Percentiles rank a stretch among this genome's conserved stretches.
Evolutionary conservation across 306 rosid genomes (phyloP).

Genomic region (Astragalus membranaceus): DNA sequence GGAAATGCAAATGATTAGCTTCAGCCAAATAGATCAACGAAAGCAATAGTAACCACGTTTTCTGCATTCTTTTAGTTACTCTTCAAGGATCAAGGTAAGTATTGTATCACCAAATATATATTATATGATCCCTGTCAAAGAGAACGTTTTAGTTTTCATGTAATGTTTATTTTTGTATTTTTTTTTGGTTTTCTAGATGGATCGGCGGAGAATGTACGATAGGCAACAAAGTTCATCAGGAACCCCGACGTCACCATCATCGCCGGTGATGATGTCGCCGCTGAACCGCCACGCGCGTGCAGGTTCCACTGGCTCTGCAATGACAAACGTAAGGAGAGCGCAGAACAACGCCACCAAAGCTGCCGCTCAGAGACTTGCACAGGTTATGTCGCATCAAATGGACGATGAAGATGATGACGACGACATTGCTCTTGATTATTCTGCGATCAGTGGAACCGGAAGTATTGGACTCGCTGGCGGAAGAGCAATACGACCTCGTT

Average conservation of each 20-base stretch:
- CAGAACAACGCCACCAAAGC: slow-evolving; percentile 74
- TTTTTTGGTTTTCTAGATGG: slow-evolving; percentile 36
- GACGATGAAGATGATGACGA: slow-evolving; percentile 66
- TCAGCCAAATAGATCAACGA: neutral
- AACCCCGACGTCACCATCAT: slow-evolving; percentile 42
- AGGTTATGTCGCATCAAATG: slow-evolving; percentile 67
- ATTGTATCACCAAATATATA: neutral
- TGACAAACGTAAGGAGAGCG: slow-evolving; percentile 38
- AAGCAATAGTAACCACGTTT: neutral
- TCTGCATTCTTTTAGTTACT: neutral
- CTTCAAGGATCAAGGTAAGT: neutral
- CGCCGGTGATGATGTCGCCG: slow-evolving; percentile 42
- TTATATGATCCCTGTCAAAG: neutral
- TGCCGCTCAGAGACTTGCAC: slow-evolving; percentile 97
- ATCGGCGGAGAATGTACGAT: slow-evolving; percentile 38
- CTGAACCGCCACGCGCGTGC: slow-evolving; percentile 43
- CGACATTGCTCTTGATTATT: slow-evolving; percentile 49
- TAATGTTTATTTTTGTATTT: neutral
- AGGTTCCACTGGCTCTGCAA: slow-evolving; percentile 43
- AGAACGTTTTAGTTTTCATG: neutral
- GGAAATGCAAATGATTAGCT: neutral
- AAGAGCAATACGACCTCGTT: slow-evolving; percentile 52
- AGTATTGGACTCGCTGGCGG: slow-evolving; percentile 74
- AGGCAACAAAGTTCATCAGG: slow-evolving; percentile 56
- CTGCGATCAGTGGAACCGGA: slow-evolving; percentile 34